Conservation (phyloP, 2,329 filamentous ascomycete species). For the Fusarium euwallaceae region DNA sequence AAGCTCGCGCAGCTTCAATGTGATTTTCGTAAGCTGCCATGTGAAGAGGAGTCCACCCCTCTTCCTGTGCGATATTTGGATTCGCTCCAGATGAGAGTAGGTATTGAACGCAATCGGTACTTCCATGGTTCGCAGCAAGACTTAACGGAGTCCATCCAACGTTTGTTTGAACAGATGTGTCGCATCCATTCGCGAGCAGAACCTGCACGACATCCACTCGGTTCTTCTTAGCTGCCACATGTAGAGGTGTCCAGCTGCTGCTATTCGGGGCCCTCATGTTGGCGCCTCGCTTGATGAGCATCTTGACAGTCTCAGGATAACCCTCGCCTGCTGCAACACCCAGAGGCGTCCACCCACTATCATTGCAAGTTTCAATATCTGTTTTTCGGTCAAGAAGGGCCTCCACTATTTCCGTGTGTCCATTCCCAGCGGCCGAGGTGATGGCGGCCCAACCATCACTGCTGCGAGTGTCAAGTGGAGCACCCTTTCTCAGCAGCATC, state of each 20-base stretch:
- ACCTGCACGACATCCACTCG: neutral
- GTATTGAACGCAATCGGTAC: neutral
- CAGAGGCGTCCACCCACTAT: neutral
- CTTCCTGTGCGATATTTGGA: neutral
- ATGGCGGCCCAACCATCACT: neutral
- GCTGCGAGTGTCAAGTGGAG: neutral
- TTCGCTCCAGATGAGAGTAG: neutral
- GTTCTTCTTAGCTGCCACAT: conserved; percentile 2
- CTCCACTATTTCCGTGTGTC: neutral
- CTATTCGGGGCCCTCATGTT: neutral
- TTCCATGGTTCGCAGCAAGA: neutral
- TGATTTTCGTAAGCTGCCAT: neutral
- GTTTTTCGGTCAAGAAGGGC: neutral
- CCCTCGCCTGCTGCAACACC: neutral
- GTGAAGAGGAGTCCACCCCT: conserved; percentile 1
- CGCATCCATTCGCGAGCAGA: neutral
- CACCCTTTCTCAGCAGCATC: conserved; percentile 4
- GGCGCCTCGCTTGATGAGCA: neutral
- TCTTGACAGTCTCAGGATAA: conserved; percentile 2
- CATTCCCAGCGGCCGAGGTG: neutral
- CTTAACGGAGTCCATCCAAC: neutral
- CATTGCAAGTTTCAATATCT: neutral
- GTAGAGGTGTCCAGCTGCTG: neutral
- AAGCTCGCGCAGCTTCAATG: neutral
- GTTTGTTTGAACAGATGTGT: neutral